These are phyloP conservation scores for Aegilops speltoides DNA, from an alignment of 176 grass and related monocot species.

Conservation along the genomic window DNA sequence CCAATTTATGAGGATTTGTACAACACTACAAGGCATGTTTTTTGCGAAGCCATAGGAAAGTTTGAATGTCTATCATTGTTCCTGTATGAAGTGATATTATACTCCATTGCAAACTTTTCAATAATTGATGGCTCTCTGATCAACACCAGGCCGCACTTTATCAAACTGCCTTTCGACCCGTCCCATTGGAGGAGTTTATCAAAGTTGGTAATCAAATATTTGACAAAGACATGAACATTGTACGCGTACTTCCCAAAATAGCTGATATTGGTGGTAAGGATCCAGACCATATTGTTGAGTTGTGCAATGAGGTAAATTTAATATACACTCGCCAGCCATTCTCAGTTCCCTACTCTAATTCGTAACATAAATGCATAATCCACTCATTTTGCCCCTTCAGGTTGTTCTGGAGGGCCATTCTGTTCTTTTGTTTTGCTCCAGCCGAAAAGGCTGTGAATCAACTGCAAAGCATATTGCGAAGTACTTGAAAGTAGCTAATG, in stretches of 20 bases:
- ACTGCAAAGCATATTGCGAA: conserved; percentile 91
- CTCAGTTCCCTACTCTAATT: conserved; percentile 18
- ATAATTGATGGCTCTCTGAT: conserved; percentile 23
- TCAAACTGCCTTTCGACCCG: conserved; percentile 88
- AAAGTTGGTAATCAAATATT: conserved; percentile 96
- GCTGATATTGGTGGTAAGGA: conserved; percentile 87
- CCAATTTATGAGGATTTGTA: conserved; percentile 3
- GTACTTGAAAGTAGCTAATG: conserved; percentile 60
- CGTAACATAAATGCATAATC: conserved; percentile 3
- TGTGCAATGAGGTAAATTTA: conserved; percentile 84
- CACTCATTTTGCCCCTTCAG: conserved; percentile 29
- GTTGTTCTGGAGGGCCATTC: conserved; percentile 93
- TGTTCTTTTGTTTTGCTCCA: conserved; percentile 97
- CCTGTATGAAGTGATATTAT: conserved; percentile 2
- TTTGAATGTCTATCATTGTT: background rate
- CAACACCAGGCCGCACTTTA: conserved; percentile 77
- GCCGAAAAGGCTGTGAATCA: conserved; percentile 94
- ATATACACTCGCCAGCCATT: background rate
- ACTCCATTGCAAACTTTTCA: background rate
- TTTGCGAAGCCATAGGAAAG: background rate
- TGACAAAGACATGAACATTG: conserved; percentile 84
- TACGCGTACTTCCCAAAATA: conserved; percentile 65
- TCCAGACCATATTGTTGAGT: conserved; percentile 92
- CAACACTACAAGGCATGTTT: background rate
- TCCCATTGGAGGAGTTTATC: conserved; percentile 91